Percentiles rank a stretch among this genome's conserved stretches.
Evolutionary conservation across 768 basidiomycete genomes (phyloP).

Genomic region (Leccinum broughii): DNA sequence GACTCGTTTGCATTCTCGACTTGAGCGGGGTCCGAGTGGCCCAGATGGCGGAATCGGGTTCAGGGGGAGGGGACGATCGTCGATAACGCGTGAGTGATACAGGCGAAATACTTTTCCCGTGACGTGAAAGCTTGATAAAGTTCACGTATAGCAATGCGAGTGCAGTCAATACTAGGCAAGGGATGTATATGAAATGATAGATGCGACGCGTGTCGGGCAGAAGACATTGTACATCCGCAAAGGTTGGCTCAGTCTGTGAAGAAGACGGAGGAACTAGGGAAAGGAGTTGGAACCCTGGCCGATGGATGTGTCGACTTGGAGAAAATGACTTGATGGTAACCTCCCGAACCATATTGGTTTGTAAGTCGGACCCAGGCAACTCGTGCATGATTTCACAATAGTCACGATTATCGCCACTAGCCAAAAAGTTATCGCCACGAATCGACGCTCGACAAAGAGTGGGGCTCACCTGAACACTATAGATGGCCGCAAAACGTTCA

Average conservation of each 20-base stretch:
- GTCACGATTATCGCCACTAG: constrained; percentile 88
- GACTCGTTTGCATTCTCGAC: constrained; percentile 39
- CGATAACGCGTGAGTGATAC: constrained; percentile 35
- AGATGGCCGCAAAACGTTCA: constrained; percentile 64
- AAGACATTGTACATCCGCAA: constrained; percentile 69
- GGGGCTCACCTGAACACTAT: constrained; percentile 66
- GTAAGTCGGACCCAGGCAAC: constrained; percentile 28
- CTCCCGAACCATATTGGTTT: constrained; percentile 52
- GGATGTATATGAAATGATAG: constrained; percentile 63
- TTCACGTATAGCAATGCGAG: constrained; percentile 49
- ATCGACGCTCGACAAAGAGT: background rate
- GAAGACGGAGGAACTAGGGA: constrained; percentile 50
- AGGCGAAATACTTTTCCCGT: constrained; percentile 27
- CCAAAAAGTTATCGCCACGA: background rate
- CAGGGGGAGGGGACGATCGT: constrained; percentile 23
- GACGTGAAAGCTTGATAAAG: constrained; percentile 23
- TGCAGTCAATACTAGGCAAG: constrained; percentile 56
- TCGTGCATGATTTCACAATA: constrained; percentile 77
- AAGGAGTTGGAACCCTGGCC: constrained; percentile 85
- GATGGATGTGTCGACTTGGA: constrained; percentile 64
- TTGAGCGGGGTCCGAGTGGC: constrained; percentile 45
- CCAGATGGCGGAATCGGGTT: constrained; percentile 41
- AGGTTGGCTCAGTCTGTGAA: constrained; percentile 40
- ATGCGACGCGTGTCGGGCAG: constrained; percentile 73
- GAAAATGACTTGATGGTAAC: constrained; percentile 90